These are phyloP conservation scores for Austroboletus festivus DNA, from an alignment of 768 basidiomycete species.

Conservation along the genomic window DNA sequence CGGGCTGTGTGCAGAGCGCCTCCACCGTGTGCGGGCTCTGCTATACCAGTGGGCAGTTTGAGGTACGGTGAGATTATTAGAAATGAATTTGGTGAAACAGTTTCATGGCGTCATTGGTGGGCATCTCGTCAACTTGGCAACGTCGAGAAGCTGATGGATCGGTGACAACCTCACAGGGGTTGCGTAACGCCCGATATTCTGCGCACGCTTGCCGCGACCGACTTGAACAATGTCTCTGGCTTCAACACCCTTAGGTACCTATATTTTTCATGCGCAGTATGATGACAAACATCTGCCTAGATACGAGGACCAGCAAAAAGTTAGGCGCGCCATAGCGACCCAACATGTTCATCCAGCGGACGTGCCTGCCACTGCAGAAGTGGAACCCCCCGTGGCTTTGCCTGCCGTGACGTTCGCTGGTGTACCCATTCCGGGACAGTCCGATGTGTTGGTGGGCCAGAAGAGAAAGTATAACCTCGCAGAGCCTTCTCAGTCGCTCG, in stretches of 20 bases:
- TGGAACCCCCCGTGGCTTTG: slow-evolving; percentile 7
- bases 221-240: slow-evolving; percentile 45
- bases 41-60: slow-evolving; percentile 53
- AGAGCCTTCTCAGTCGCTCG: slow-evolving; percentile 9
- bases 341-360: slow-evolving; percentile 57
- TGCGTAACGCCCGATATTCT: slow-evolving; percentile 65
- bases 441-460: slow-evolving; percentile 21
- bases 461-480: slow-evolving; percentile 43
- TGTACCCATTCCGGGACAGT: slow-evolving; percentile 11
- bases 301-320: slow-evolving; percentile 58
- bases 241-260: slow-evolving; percentile 51
- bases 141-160: slow-evolving; percentile 13
- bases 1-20: slow-evolving; percentile 69
- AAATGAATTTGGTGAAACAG: slow-evolving; percentile 53
- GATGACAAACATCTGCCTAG: slow-evolving; percentile 31
- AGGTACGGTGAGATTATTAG: slow-evolving; percentile 57
- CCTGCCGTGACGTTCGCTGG: background rate
- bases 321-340: slow-evolving; percentile 53
- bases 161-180: slow-evolving; percentile 45
- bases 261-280: background rate
- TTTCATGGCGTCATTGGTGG: slow-evolving; percentile 79
- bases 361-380: slow-evolving; percentile 46
- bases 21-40: slow-evolving; percentile 52
- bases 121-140: slow-evolving; percentile 15
- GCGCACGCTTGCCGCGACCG: slow-evolving; percentile 41